These are phyloP conservation scores for Ascoidea asiatica DNA, from an alignment of 805 yeast genomes.

Conservation along the genomic window DNA sequence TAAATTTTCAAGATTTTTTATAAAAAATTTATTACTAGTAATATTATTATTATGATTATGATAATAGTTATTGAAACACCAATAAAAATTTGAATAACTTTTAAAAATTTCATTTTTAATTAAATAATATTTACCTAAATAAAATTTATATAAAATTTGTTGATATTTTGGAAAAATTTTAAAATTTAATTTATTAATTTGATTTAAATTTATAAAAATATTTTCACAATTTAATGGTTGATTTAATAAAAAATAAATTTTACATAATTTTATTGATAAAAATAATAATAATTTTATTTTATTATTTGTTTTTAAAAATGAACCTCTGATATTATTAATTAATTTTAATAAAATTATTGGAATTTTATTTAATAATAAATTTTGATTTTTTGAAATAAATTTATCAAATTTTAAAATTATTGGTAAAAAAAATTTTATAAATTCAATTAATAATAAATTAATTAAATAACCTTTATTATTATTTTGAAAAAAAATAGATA, in stretches of 20 bases:
- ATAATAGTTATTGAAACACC: slow-evolving; percentile 6
- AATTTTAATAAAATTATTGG: slow-evolving; percentile 6
- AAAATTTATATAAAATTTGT: slow-evolving; percentile 6
- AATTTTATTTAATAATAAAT: slow-evolving; percentile 4
- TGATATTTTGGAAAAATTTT: slow-evolving; percentile 3
- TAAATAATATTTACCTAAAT: slow-evolving; percentile 6
- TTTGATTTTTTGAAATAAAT: neutral
- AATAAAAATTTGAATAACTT: slow-evolving; percentile 6
- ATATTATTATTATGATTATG: neutral
- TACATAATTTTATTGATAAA: slow-evolving; percentile 5
- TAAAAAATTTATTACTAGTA: neutral
- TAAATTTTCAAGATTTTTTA: neutral
- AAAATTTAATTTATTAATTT: slow-evolving; percentile 4
- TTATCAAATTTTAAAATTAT: too few species aligned
- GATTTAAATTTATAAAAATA: slow-evolving; percentile 7
- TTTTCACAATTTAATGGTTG: slow-evolving; percentile 9
- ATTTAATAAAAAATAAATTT: slow-evolving; percentile 7
- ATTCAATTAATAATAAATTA: too few species aligned
- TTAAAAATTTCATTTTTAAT: slow-evolving; percentile 2
- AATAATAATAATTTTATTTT: slow-evolving; percentile 5
- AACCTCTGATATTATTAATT: slow-evolving; percentile 9
- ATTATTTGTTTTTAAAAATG: slow-evolving; percentile 1
- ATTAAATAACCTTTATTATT: slow-evolving; percentile 2
- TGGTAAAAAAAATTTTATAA: neutral
- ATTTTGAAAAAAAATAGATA: slow-evolving; percentile 8